Evolutionary conservation across 768 basidiomycete species (phyloP).

Genomic region (Tulasnella sp.): DNA sequence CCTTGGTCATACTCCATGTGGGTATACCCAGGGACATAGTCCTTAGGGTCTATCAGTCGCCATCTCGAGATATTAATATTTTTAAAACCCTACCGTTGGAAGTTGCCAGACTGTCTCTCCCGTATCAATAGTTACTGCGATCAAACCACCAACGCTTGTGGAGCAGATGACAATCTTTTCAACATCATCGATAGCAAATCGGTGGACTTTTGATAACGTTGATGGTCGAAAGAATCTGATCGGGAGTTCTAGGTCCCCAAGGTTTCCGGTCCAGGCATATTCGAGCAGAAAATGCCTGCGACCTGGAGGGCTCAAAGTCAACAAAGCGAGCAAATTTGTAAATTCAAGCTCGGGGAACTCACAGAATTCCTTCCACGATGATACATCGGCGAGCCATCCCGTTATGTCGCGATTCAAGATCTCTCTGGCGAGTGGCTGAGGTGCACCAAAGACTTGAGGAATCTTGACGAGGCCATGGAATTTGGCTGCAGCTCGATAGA

Average conservation of each 20-base stretch:
- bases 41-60: conserved; percentile 29
- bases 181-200: conserved; percentile 67
- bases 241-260: neutral
- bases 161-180: conserved; percentile 55
- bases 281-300: neutral
- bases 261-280: neutral
- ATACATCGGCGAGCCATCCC: conserved; percentile 36
- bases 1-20: conserved; percentile 70
- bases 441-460: neutral
- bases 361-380: conserved; percentile 58
- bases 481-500: conserved; percentile 54
- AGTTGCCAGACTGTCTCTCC: conserved; percentile 52
- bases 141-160: conserved; percentile 45
- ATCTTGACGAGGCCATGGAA: conserved; percentile 41
- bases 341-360: conserved; percentile 23
- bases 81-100: conserved; percentile 37
- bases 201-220: conserved; percentile 40
- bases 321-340: neutral
- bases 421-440: conserved; percentile 23
- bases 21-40: conserved; percentile 44
- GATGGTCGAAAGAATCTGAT: neutral
- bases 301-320: neutral
- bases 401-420: conserved; percentile 30
- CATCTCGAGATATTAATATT: neutral
- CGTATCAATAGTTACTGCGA: conserved; percentile 47